Evolutionary conservation across 225 moss, liverwort and hornwort genomes (phyloP).

Genomic region (Polytrichum formosum): DNA sequence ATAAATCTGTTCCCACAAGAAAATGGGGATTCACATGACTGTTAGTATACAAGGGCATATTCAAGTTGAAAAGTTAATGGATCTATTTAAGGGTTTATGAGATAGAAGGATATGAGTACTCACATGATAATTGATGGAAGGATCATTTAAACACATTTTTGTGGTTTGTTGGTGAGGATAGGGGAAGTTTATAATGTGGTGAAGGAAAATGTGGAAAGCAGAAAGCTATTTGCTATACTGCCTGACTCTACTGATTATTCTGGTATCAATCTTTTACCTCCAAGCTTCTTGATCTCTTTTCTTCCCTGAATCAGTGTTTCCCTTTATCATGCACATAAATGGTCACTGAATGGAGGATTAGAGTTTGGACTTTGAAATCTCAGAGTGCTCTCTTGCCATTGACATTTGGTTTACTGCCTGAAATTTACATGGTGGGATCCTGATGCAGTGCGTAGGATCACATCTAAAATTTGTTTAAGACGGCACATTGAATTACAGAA

Average conservation of each 20-base stretch:
- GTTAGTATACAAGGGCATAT: too few species aligned
- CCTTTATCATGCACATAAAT: too few species aligned
- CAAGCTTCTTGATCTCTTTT: too few species aligned
- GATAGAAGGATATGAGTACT: too few species aligned
- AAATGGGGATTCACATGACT: too few species aligned
- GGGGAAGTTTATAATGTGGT: conserved; percentile 48
- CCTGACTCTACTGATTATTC: conserved; percentile 37
- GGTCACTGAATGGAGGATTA: too few species aligned
- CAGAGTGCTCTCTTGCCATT: not conserved
- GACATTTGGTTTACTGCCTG: not conserved
- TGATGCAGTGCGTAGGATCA: conserved; percentile 48
- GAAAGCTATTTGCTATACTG: conserved; percentile 50
- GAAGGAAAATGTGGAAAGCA: conserved; percentile 34
- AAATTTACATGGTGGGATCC: not conserved
- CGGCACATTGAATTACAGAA: conserved; percentile 37
- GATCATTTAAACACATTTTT: too few species aligned
- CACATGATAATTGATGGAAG: too few species aligned
- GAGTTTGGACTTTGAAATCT: not conserved
- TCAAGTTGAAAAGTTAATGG: too few species aligned
- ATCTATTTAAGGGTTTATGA: too few species aligned
- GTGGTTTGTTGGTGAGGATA: conserved; percentile 18
- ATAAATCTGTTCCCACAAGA: too few species aligned
- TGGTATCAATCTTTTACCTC: conserved; percentile 19
- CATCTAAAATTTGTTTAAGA: conserved; percentile 40
- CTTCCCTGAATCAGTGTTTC: too few species aligned